Evolutionary conservation across 2,329 filamentous ascomycete species (phyloP).

Genomic region (Fusarium concolor): DNA sequence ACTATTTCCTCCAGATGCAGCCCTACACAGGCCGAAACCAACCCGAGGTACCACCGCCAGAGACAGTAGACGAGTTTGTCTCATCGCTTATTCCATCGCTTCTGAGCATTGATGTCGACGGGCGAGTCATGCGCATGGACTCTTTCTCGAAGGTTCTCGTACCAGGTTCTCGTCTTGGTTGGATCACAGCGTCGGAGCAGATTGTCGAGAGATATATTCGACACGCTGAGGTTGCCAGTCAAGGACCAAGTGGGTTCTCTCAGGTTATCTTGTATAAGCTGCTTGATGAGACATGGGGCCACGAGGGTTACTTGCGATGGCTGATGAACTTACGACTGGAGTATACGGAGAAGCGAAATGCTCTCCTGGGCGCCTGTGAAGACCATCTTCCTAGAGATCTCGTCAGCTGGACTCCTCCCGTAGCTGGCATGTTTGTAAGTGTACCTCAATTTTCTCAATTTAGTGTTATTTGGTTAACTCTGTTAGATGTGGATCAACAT

Average conservation of each 20-base stretch:
- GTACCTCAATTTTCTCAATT: neutral
- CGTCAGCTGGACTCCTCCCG: constrained; percentile 82
- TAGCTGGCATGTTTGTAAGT: constrained; percentile 94
- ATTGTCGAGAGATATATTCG: constrained; percentile 84
- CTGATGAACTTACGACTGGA: constrained; percentile 82
- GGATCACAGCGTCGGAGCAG: constrained; percentile 89
- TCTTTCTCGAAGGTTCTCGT: constrained; percentile 93
- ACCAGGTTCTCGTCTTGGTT: constrained; percentile 84
- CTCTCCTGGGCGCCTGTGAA: constrained; percentile 83
- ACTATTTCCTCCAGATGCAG: constrained; percentile 93
- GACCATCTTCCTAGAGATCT: constrained; percentile 78
- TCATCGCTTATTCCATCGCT: constrained; percentile 71
- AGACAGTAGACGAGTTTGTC: constrained; percentile 78
- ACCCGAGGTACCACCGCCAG: constrained; percentile 65
- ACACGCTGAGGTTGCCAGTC: constrained; percentile 84
- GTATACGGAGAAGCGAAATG: constrained; percentile 84
- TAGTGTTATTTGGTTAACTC: neutral
- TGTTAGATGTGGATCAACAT: constrained; percentile 77
- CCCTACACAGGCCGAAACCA: constrained; percentile 71
- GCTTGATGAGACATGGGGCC: constrained; percentile 94
- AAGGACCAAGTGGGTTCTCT: constrained; percentile 86
- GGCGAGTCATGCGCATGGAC: constrained; percentile 89
- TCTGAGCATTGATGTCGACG: constrained; percentile 84
- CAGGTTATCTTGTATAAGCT: constrained; percentile 90
- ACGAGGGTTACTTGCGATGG: constrained; percentile 90